Percentiles rank a stretch among this genome's conserved stretches.
Conservation (phyloP, 208 protist species). For the Strigomonas galati region DNA sequence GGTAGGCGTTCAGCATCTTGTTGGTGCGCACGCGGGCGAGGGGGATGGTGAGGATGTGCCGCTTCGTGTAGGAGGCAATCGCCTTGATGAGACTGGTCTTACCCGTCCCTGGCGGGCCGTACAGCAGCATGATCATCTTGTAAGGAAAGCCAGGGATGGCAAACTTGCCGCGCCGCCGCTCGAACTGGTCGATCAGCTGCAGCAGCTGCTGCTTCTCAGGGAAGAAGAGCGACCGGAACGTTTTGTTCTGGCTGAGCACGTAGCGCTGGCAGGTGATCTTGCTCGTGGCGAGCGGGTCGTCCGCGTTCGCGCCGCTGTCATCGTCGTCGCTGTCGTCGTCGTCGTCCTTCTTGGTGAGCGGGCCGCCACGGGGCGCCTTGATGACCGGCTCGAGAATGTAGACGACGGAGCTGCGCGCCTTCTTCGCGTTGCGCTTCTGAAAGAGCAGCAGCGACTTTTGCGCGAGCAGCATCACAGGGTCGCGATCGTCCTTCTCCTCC, state of each 20-base stretch:
- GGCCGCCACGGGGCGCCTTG: not conserved
- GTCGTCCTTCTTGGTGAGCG: not conserved
- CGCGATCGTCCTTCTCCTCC: not conserved
- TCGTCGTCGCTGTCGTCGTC: conserved; percentile 26
- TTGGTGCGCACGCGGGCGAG: conserved; percentile 78
- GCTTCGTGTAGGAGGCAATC: conserved; percentile 74
- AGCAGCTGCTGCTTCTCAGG: conserved; percentile 75
- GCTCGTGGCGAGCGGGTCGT: conserved; percentile 10
- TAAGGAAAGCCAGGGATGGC: conserved; percentile 85
- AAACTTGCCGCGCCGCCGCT: conserved; percentile 77
- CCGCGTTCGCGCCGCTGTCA: conserved; percentile 2
- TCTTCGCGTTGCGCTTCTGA: not conserved
- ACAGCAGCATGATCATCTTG: conserved; percentile 84
- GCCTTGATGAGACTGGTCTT: conserved; percentile 94
- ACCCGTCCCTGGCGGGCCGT: conserved; percentile 94
- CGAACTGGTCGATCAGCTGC: conserved; percentile 76
- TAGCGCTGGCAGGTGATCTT: conserved; percentile 65
- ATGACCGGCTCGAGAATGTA: not conserved
- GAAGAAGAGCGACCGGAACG: conserved; percentile 91
- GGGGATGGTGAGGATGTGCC: conserved; percentile 81
- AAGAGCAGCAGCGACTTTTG: not conserved
- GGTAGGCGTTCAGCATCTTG: conserved; percentile 79
- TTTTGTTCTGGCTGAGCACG: conserved; percentile 72
- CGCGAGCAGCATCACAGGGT: not conserved
- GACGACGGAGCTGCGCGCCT: not conserved